Percentiles rank a stretch among this genome's conserved stretches.
These are phyloP conservation scores for Cenchrus fungigraminus DNA, from an alignment of 176 grass and related monocot genomes.

Conservation along the genomic window DNA sequence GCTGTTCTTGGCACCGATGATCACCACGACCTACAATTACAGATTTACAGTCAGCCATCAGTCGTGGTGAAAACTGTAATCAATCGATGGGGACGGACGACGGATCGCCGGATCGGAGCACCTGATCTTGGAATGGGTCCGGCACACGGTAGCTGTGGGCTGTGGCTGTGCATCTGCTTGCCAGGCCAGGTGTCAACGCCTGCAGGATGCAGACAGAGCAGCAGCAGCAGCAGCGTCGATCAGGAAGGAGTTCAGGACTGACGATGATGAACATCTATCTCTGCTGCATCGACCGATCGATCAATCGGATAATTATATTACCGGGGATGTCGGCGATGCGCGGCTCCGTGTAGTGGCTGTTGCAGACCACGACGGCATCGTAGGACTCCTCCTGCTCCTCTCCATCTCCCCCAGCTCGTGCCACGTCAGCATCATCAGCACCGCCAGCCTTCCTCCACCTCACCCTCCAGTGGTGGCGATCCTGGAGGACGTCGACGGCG, in stretches of 20 bases:
- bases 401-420: neutral
- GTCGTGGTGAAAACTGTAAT: too few relatives aligned
- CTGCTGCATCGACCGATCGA: too few relatives aligned
- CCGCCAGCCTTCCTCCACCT: constrained; percentile 41
- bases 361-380: constrained; percentile 77
- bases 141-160: constrained; percentile 78
- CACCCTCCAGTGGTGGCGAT: constrained; percentile 52
- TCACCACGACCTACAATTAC: constrained; percentile 47
- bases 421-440: neutral
- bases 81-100: too few relatives aligned
- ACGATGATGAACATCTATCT: too few relatives aligned
- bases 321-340: constrained; percentile 61
- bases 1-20: constrained; percentile 59
- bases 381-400: constrained; percentile 50
- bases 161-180: constrained; percentile 88
- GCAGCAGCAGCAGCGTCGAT: too few relatives aligned
- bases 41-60: too few relatives aligned
- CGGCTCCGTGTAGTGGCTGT: constrained; percentile 65
- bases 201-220: neutral
- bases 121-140: constrained; percentile 59
- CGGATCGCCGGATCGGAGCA: neutral
- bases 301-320: neutral
- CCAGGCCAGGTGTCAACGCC: constrained; percentile 63
- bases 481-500: neutral
- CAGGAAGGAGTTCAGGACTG: too few relatives aligned